Base-by-base conservation (phyloP, 2,329 filamentous ascomycete species). In the Pyrenophora teres region DNA sequence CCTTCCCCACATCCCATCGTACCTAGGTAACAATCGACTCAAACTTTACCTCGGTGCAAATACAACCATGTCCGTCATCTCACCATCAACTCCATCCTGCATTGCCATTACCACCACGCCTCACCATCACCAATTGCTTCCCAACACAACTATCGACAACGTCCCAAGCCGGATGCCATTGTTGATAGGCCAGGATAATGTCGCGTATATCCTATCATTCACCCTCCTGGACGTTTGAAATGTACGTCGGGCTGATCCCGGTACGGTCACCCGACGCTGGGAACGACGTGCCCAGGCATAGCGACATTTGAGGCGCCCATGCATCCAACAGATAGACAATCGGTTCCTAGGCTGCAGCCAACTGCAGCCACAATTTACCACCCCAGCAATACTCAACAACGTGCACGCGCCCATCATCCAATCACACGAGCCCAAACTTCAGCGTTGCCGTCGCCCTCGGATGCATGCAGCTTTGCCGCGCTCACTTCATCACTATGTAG, bases 401-500 rank as follows among this genome's bases (percentile, higher is more conserved):
- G 12, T 56, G 50, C 48, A 40, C 43, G 39, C 37, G 21, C 19
- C 15, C 35, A 48, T 72, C 66, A 72, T 46, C 70, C 67, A 67
- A 67, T 71, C 51, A 64, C 65, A 45, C 63, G 54, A 45, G 56
- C 49, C 72, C 72, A 75, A n/a, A 69, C 55, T 23, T 50, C 61
- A 48, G 59, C 56, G 50, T 66, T 64, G 56, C 70, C 71, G 59
- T 68, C 62, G 57, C 61, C 67, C 60, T 69, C 64, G 21, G 67
- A 59, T 46, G 68, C 63, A 57, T 72, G 77, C 43, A 81, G 70
- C 65, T 77, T 78, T 35, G 82, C 82, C 36, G 80, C 77, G 23
- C 74, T 73, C 58, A 79, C 70, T 71, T 86, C 83, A 52, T 83
- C 81, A 3, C 80, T 76, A 63, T 85, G 82, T 59, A 85, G 71